Conservation (phyloP, 768 basidiomycete species). For the Obba rivulosa region DNA sequence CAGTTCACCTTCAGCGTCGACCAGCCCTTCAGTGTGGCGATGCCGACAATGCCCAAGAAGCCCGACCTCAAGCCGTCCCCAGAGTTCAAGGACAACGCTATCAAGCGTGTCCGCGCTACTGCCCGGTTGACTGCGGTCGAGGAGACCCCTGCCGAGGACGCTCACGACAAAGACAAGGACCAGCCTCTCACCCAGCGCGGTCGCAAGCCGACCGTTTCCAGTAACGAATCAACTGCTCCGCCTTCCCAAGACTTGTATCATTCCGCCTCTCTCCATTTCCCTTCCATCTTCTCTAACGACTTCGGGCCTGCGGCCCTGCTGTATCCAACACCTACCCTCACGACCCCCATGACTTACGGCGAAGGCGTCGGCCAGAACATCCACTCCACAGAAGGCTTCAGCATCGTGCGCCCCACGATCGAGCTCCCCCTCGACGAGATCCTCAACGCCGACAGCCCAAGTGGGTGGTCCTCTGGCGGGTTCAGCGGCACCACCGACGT, state of each 20-base stretch:
- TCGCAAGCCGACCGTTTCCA: slow-evolving; percentile 21
- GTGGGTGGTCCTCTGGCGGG: slow-evolving; percentile 24
- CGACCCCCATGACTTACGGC: slow-evolving; percentile 70
- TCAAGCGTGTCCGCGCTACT: slow-evolving; percentile 33
- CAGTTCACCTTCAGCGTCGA: slow-evolving; percentile 88
- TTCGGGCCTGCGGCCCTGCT: slow-evolving; percentile 78
- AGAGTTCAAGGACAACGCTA: slow-evolving; percentile 51
- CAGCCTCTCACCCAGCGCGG: slow-evolving; percentile 31
- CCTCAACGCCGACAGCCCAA: slow-evolving; percentile 42
- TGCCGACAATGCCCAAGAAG: slow-evolving; percentile 46
- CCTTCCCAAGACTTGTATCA: slow-evolving; percentile 19
- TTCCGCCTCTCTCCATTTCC: slow-evolving; percentile 55
- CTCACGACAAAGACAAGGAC: slow-evolving; percentile 27
- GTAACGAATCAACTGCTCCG: slow-evolving; percentile 11
- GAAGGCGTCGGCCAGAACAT: slow-evolving; percentile 52
- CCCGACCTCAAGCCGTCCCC: slow-evolving; percentile 62
- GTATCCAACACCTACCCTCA: slow-evolving; percentile 59
- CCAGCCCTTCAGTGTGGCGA: slow-evolving; percentile 37
- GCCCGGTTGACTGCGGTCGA: slow-evolving; percentile 32
- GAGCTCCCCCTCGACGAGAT: slow-evolving; percentile 85
- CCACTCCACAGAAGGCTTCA: slow-evolving; percentile 47
- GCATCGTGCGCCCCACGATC: slow-evolving; percentile 72
- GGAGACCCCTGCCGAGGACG: slow-evolving; percentile 18
- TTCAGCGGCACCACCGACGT: slow-evolving; percentile 12
- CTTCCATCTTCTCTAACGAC: slow-evolving; percentile 64